These are phyloP conservation scores for Dalechampia spathulata DNA, from an alignment of 441 rosid genomes.

Conservation along the genomic window DNA sequence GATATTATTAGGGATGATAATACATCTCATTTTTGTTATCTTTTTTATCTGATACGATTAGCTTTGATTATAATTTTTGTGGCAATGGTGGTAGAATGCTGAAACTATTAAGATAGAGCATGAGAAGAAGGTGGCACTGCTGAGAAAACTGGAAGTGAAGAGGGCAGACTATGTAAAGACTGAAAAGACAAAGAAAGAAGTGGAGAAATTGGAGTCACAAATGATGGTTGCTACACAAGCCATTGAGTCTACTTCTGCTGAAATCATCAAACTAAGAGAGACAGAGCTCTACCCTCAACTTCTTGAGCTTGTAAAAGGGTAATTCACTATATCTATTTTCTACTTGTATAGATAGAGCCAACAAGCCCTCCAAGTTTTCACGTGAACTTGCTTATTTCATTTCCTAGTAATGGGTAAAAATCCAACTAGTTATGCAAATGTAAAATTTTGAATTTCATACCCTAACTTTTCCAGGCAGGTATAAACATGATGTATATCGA, in stretches of 20 bases:
- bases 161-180: conserved; percentile 75
- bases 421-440: too few relatives aligned
- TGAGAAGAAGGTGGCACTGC: conserved; percentile 67
- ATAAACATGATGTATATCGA: too few relatives aligned
- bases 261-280: conserved; percentile 78
- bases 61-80: background rate
- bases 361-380: conserved; percentile 9
- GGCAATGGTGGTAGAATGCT: conserved; percentile 39
- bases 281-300: conserved; percentile 84
- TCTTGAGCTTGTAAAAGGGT: conserved; percentile 85
- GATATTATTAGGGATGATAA: too few relatives aligned
- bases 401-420: conserved; percentile 9
- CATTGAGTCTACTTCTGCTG: conserved; percentile 68
- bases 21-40: too few relatives aligned
- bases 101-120: conserved; percentile 70
- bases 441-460: too few relatives aligned
- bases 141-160: conserved; percentile 79
- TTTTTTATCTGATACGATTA: too few relatives aligned
- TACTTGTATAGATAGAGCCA: background rate
- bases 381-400: conserved; percentile 19
- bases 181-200: conserved; percentile 71
- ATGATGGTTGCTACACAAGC: conserved; percentile 78
- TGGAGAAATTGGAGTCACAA: conserved; percentile 79
- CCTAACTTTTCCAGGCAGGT: too few relatives aligned
- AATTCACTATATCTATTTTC: conserved; percentile 14